Evolutionary conservation across 331 rosid genomes (phyloP).

Genomic region (Dryas integrifolia): DNA sequence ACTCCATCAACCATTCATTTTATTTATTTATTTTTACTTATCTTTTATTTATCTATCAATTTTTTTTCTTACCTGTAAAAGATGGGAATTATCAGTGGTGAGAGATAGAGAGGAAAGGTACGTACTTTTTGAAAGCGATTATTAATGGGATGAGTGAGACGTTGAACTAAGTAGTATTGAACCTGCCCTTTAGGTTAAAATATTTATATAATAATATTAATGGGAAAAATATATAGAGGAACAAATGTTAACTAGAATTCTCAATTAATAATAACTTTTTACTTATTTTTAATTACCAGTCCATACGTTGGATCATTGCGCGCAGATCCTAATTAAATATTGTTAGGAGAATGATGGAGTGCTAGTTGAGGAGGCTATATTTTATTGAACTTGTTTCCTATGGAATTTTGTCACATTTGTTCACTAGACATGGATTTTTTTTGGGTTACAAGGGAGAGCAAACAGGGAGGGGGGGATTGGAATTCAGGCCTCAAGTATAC

Average conservation of each 20-base stretch:
- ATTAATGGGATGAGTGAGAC: slow-evolving; percentile 55
- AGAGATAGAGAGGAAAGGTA: slow-evolving; percentile 31
- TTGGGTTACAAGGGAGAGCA: too few species aligned
- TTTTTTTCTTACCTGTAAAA: slow-evolving; percentile 18
- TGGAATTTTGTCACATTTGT: too few species aligned
- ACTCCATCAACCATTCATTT: slow-evolving; percentile 25
- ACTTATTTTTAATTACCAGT: too few species aligned
- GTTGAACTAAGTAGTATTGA: slow-evolving; percentile 35
- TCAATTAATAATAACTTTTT: background rate
- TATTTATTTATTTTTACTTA: background rate
- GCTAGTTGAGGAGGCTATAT: too few species aligned
- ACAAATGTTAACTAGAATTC: background rate
- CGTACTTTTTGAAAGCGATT: slow-evolving; percentile 43
- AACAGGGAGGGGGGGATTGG: too few species aligned
- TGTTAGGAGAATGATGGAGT: too few species aligned
- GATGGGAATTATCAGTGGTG: slow-evolving; percentile 5
- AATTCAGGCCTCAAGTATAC: too few species aligned
- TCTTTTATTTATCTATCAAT: background rate
- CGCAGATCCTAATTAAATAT: too few species aligned
- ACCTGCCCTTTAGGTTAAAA: slow-evolving; percentile 15
- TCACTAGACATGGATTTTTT: too few species aligned
- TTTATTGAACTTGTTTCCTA: too few species aligned
- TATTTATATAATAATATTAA: background rate
- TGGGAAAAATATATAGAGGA: background rate
- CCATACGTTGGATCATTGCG: too few species aligned